Evolutionary conservation across 2,329 filamentous ascomycete species (phyloP), one percentile per base, ranked within the genome.

Genomic region (Exophiala xenobiotica): DNA sequence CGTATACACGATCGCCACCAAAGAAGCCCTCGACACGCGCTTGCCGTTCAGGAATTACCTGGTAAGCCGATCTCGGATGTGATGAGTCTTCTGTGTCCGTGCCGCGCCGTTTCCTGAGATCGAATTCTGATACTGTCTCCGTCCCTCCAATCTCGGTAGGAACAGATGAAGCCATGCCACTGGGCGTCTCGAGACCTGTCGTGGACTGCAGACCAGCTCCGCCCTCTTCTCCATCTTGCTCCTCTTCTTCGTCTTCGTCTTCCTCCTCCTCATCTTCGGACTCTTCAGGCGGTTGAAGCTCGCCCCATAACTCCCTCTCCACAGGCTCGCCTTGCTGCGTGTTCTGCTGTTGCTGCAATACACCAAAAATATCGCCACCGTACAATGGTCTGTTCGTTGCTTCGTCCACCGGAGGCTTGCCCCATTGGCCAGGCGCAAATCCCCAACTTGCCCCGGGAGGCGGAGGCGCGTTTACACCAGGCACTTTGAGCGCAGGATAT

Each of bases 391-490:
- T 79, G 68, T 96, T 95, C 68, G 89, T 88, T 1, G 60, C 58
- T 62, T 97, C 93, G 66, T 97, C 92, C 1, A 95, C 85, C 0
- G 93, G 93, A 0, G 93, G 92, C 68, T 97, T 97, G 44, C 93
- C 93, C 77, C 92, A 99, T 54, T 92, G 91, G 53, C 93, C 93
- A 6, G 92, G 90, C 61, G 92, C 88, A 69, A 95, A 99, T 2
- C 93, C 93, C 93, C 93, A 99, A 51, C 85, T 82, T 19, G 87
- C 91, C 41, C 92, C 92, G 1, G 89, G 79, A 2, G 93, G 93
- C 8, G 92, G 89, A 3, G 93, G 90, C 1, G 92, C 90, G 68
- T 97, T 99, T 40, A 99, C 80, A 38, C 93, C 93, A 6, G 93
- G 88, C 54, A 99, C 90, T 68, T 93, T 95, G 46, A 97, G 78